Evolutionary conservation across 2,329 filamentous ascomycete species (phyloP).

Genomic region (Clarireedia hainanense): DNA sequence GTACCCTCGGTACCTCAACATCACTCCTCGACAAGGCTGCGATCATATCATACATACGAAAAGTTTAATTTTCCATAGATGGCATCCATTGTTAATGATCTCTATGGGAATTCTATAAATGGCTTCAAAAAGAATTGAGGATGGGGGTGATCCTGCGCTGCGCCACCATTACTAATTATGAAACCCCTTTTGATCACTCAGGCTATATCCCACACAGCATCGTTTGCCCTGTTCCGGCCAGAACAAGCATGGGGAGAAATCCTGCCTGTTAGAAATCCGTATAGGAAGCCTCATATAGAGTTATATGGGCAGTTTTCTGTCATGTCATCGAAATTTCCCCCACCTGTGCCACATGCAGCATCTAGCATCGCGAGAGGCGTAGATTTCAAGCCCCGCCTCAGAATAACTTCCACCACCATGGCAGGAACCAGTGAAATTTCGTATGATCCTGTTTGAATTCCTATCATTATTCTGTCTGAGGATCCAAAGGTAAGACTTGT

Average conservation of each 20-base stretch:
- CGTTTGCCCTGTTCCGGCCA: neutral
- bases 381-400: neutral
- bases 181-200: neutral
- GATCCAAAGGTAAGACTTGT: neutral
- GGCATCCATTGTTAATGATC: neutral
- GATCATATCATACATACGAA: neutral
- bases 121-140: too few species aligned
- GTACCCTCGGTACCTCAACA: neutral
- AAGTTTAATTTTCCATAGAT: neutral
- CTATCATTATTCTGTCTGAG: neutral
- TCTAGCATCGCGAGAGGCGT: neutral
- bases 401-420: neutral
- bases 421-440: neutral
- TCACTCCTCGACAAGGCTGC: neutral
- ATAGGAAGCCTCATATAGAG: conserved; percentile 6
- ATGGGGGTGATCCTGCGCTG: neutral
- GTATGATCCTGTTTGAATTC: neutral
- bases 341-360: neutral
- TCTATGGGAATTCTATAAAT: neutral
- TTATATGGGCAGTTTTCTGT: neutral
- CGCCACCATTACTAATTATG: neutral
- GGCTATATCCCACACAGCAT: neutral
- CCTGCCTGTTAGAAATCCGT: neutral
- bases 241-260: conserved; percentile 1
- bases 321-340: neutral